Conservation (phyloP, 306 rosid species). For the Cicer judaicum region DNA sequence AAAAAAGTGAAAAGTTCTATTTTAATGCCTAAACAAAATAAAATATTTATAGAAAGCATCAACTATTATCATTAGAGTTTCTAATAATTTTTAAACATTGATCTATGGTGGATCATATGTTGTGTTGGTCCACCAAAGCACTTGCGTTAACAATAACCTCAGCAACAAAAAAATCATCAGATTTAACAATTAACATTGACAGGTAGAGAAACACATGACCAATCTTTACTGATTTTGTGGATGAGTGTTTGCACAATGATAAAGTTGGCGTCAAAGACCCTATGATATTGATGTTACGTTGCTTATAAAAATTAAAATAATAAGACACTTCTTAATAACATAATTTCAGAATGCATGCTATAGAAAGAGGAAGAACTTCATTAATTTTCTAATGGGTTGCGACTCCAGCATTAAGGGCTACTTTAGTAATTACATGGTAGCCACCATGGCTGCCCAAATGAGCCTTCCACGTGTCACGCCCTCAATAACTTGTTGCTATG, state of each 20-base stretch:
- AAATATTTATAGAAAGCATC: too few relatives aligned
- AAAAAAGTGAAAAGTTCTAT: too few relatives aligned
- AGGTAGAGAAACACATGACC: background rate
- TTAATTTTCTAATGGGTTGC: constrained; percentile 51
- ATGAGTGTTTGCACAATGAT: background rate
- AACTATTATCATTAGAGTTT: too few relatives aligned
- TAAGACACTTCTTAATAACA: constrained; percentile 37
- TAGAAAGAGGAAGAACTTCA: constrained; percentile 13
- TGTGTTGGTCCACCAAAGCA: too few relatives aligned
- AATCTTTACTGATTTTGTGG: background rate
- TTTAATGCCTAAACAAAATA: too few relatives aligned
- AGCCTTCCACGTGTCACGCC: constrained; percentile 60
- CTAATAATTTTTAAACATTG: too few relatives aligned
- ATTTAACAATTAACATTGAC: background rate
- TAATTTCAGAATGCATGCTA: constrained; percentile 13
- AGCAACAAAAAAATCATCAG: background rate
- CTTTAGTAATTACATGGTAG: constrained; percentile 86
- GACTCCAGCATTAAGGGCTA: constrained; percentile 82
- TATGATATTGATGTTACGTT: constrained; percentile 62
- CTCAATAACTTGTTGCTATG: background rate
- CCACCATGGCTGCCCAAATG: constrained; percentile 77
- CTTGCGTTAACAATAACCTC: background rate
- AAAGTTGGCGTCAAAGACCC: constrained; percentile 54
- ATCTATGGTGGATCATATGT: too few relatives aligned
- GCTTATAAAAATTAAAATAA: constrained; percentile 37